Conservation (phyloP, 2,329 filamentous ascomycete species). For the Apiospora marii region DNA sequence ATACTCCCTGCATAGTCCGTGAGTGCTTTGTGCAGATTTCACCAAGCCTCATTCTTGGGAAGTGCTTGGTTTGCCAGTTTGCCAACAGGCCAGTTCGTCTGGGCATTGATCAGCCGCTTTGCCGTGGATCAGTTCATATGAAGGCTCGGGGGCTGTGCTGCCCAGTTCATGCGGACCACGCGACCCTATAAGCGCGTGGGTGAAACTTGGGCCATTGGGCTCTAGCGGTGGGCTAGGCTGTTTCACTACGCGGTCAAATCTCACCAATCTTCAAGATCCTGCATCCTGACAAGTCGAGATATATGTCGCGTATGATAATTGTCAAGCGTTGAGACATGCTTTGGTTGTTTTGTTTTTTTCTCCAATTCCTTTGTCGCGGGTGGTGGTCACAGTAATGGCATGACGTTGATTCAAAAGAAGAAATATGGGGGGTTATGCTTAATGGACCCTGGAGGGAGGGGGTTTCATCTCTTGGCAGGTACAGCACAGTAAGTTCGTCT, state of each 20-base stretch:
- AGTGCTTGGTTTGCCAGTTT: background rate
- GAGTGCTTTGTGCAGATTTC: background rate
- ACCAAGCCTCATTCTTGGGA: background rate
- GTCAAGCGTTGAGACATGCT: background rate
- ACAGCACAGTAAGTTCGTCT: background rate
- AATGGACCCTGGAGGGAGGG: background rate
- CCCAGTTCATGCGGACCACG: background rate
- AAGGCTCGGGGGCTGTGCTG: background rate
- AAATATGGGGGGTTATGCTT: background rate
- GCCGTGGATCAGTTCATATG: background rate
- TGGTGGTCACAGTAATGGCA: background rate
- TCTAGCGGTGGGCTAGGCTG: background rate
- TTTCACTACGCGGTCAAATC: background rate
- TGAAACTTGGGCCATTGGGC: background rate
- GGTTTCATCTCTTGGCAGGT: too few species aligned
- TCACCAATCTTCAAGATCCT: background rate
- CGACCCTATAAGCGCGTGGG: background rate
- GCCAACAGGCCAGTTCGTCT: slow-evolving; percentile 1
- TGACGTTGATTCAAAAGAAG: background rate
- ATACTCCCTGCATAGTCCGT: background rate
- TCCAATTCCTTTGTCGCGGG: background rate
- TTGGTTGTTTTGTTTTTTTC: background rate
- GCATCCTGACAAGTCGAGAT: background rate
- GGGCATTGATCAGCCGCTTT: background rate
- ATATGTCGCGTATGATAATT: background rate